Evolutionary conservation across 257 asterid genomes (phyloP).

Genomic region (Coffea eugenioides): DNA sequence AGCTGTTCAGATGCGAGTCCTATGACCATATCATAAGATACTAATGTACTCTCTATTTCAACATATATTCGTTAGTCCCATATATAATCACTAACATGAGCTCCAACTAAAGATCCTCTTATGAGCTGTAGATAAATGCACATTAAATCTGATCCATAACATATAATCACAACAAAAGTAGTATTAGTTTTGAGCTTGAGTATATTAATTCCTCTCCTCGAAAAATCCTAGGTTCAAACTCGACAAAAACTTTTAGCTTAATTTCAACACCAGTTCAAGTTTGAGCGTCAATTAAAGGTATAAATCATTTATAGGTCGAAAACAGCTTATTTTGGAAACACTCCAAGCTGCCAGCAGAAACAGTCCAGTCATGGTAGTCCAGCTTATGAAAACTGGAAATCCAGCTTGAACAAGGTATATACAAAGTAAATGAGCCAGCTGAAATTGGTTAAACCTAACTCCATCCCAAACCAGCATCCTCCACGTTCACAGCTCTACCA

Average conservation of each 20-base stretch:
- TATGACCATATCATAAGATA: neutral
- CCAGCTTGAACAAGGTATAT: neutral
- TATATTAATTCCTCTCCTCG: neutral
- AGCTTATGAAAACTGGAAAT: neutral
- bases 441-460: neutral
- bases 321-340: neutral
- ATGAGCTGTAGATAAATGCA: neutral
- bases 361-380: neutral
- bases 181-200: neutral
- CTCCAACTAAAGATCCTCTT: neutral
- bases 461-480: neutral
- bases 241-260: neutral
- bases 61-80: neutral
- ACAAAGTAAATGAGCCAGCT: neutral
- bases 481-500: neutral
- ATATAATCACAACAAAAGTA: too few species aligned
- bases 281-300: neutral
- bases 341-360: neutral
- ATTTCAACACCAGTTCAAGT: neutral
- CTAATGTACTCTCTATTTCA: neutral
- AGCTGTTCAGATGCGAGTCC: neutral
- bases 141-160: too few species aligned
- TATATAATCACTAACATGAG: neutral
- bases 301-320: neutral
- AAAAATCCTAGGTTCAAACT: neutral